Evolutionary conservation across 495 filamentous ascomycete genomes (phyloP).

Genomic region (Penicillium manginii): DNA sequence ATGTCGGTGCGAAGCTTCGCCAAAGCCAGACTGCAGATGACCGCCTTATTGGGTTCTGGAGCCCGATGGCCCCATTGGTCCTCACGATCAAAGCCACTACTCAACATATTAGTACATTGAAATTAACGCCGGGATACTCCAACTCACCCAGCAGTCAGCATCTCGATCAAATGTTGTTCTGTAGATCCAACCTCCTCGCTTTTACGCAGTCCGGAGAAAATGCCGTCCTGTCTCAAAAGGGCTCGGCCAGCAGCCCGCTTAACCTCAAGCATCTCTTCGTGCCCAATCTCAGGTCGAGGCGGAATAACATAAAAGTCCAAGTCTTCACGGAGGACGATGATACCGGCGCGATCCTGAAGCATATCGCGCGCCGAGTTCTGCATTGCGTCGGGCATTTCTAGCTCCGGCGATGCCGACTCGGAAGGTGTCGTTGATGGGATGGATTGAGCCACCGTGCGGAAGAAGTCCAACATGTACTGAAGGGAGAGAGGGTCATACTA

Average conservation of each 20-base stretch:
- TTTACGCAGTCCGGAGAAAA: conserved; percentile 91
- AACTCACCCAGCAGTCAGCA: conserved; percentile 96
- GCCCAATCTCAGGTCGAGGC: conserved; percentile 80
- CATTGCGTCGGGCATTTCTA: conserved; percentile 70
- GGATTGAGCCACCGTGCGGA: conserved; percentile 90
- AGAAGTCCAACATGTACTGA: conserved; percentile 99
- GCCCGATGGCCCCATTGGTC: conserved; percentile 96
- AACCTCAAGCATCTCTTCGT: conserved; percentile 91
- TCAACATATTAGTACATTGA: conserved; percentile 11
- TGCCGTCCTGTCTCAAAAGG: conserved; percentile 87
- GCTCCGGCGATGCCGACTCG: conserved; percentile 60
- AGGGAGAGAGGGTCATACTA: conserved; percentile 96
- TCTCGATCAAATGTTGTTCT: conserved; percentile 98
- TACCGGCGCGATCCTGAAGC: conserved; percentile 88
- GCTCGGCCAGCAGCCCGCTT: conserved; percentile 91
- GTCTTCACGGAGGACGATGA: conserved; percentile 96
- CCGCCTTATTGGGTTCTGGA: conserved; percentile 94
- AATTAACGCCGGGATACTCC: neutral
- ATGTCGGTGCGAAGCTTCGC: conserved; percentile 92
- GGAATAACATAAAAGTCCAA: conserved; percentile 98
- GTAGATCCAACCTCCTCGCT: conserved; percentile 96
- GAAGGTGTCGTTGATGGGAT: conserved; percentile 75
- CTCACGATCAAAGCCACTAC: conserved; percentile 92
- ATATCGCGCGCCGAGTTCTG: conserved; percentile 72
- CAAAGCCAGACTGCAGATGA: conserved; percentile 94